Percentiles rank a stretch among this genome's conserved stretches.
Conservation (phyloP, 2,329 filamentous ascomycete genomes). For the Colletotrichum graminicola region DNA sequence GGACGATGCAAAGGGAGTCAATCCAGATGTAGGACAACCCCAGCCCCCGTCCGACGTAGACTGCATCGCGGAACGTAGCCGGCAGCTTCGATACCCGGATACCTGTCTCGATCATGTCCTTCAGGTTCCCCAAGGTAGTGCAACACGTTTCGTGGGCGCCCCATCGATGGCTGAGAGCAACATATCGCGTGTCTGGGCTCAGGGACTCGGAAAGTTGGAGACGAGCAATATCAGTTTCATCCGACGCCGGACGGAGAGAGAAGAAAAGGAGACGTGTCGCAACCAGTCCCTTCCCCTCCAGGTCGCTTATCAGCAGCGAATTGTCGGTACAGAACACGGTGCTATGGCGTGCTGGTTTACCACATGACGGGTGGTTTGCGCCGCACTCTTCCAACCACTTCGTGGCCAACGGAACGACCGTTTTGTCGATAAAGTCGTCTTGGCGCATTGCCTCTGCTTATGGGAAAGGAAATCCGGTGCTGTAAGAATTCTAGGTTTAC, state of each 20-base stretch:
- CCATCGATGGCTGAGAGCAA: slow-evolving; percentile 22
- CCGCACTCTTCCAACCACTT: slow-evolving; percentile 5
- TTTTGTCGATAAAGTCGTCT: background rate
- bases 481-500: background rate
- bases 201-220: slow-evolving; percentile 10
- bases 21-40: slow-evolving; percentile 13
- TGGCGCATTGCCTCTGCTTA: background rate
- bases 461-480: background rate
- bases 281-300: slow-evolving; percentile 3
- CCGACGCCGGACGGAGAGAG: background rate
- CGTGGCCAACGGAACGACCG: background rate
- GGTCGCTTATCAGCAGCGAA: background rate
- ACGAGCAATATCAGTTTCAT: background rate
- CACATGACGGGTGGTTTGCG: slow-evolving; percentile 12
- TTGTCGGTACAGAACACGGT: slow-evolving; percentile 21
- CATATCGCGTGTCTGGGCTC: slow-evolving; percentile 5
- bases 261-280: slow-evolving; percentile 11
- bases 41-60: slow-evolving; percentile 5
- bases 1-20: slow-evolving; percentile 11
- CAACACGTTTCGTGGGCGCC: slow-evolving; percentile 1
- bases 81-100: background rate
- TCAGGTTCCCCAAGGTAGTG: background rate
- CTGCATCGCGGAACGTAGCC: slow-evolving; percentile 8
- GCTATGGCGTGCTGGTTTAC: slow-evolving; percentile 11
- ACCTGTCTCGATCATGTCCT: background rate